Evolutionary conservation across 352 stramenopile species (phyloP).

Genomic region (Globisporangium acanthophoron): DNA sequence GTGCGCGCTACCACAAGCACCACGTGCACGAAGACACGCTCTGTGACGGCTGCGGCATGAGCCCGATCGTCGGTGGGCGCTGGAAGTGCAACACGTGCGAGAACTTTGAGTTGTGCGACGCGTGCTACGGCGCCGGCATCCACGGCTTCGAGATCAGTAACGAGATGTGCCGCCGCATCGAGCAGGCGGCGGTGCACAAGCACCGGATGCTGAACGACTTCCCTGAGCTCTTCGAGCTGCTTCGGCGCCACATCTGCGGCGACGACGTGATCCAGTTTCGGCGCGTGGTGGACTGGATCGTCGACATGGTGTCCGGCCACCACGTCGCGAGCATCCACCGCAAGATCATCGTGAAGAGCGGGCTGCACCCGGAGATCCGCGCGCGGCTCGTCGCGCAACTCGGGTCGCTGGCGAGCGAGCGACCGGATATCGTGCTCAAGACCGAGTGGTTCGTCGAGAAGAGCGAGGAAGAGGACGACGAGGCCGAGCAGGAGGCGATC

Average conservation of each 20-base stretch:
- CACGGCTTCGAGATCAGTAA: constrained; percentile 72
- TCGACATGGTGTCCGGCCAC: constrained; percentile 52
- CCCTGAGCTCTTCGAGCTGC: constrained; percentile 65
- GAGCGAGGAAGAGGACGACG: constrained; percentile 23
- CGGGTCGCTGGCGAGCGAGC: constrained; percentile 52
- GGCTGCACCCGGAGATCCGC: constrained; percentile 67
- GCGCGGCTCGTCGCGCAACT: constrained; percentile 57
- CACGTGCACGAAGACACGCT: constrained; percentile 74
- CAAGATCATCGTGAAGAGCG: constrained; percentile 68
- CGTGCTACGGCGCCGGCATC: constrained; percentile 57
- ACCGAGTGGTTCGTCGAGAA: constrained; percentile 67
- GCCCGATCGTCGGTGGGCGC: constrained; percentile 66
- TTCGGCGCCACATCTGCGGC: constrained; percentile 60
- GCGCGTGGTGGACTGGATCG: constrained; percentile 64
- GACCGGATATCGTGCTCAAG: constrained; percentile 53
- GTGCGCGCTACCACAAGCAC: constrained; percentile 49
- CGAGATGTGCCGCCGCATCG: constrained; percentile 61
- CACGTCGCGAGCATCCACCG: constrained; percentile 47
- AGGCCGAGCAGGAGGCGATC: constrained; percentile 8
- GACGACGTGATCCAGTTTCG: constrained; percentile 68
- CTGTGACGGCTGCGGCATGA: constrained; percentile 74
- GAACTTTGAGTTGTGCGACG: constrained; percentile 61
- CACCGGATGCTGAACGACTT: constrained; percentile 46
- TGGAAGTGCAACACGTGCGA: constrained; percentile 76
- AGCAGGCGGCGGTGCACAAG: constrained; percentile 46